Evolutionary conservation across 306 rosid genomes (phyloP).

Genomic region (Astragalus membranaceus): DNA sequence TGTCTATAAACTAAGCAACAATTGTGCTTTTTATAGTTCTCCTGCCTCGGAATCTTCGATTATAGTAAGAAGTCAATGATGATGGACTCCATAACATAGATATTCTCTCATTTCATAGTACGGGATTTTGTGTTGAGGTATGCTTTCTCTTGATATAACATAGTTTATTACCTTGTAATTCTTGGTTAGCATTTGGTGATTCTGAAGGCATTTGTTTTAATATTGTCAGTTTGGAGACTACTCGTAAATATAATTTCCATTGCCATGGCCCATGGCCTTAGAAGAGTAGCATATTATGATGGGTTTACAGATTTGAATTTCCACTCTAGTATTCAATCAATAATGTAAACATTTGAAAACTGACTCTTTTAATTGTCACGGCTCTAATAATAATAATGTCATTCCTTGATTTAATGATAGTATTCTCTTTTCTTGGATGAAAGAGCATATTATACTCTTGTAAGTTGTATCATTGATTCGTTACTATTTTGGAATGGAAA

Average conservation of each 20-base stretch:
- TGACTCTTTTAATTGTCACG: not conserved
- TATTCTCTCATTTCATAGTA: conserved; percentile 15
- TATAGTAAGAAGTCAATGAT: conserved; percentile 16
- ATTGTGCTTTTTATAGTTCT: conserved; percentile 45
- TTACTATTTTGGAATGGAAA: not conserved
- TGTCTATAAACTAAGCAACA: conserved; percentile 14
- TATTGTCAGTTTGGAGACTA: not conserved
- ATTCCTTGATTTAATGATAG: not conserved
- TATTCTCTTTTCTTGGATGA: not conserved
- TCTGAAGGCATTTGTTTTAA: not conserved
- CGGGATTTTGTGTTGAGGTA: conserved; percentile 31
- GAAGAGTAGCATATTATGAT: not conserved
- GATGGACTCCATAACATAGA: conserved; percentile 10
- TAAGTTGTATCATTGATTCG: not conserved
- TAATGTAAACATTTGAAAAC: not conserved
- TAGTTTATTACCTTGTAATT: conserved; percentile 1
- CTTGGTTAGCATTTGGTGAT: not conserved
- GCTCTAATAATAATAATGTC: not conserved
- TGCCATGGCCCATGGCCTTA: not conserved
- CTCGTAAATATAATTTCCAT: not conserved
- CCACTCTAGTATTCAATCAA: not conserved
- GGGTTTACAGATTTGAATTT: not conserved
- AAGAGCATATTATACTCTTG: not conserved
- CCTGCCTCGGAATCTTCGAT: conserved; percentile 41
- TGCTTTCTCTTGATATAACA: not conserved